These are phyloP conservation scores for Marasmius tenuissimus DNA, from an alignment of 1,284 basidiomycete genomes.

Conservation along the genomic window DNA sequence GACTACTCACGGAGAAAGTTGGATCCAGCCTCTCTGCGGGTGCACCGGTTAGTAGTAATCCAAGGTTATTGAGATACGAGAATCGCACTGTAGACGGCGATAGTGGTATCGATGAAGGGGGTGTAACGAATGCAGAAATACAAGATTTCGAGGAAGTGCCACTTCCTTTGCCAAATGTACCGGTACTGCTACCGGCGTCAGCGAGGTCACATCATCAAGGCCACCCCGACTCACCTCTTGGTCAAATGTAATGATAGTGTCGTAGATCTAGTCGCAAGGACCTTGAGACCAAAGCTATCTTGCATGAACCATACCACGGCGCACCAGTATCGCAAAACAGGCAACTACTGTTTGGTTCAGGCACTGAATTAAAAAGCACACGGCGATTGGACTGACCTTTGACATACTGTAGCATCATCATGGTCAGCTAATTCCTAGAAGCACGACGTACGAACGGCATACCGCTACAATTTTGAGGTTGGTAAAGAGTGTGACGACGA, in stretches of 20 bases:
- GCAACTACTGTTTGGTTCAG: neutral
- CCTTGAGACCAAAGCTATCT: neutral
- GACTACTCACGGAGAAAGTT: neutral
- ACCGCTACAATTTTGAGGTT: neutral
- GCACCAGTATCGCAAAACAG: neutral
- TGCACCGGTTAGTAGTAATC: neutral
- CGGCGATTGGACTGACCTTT: neutral
- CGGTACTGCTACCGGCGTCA: neutral
- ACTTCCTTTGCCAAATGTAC: neutral
- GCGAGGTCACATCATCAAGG: neutral
- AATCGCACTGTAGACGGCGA: neutral
- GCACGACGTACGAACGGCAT: neutral
- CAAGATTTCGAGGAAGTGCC: neutral
- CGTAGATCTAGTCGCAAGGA: neutral
- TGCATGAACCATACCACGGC: neutral
- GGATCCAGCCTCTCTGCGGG: neutral
- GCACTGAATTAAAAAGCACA: neutral
- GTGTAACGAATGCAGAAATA: neutral
- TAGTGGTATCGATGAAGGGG: neutral
- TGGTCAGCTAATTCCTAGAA: neutral
- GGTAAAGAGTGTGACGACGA: neutral
- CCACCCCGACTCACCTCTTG: neutral
- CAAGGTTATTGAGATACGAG: neutral
- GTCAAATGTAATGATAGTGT: neutral
- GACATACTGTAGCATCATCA: neutral